These are phyloP conservation scores for peach (Prunus persica) DNA, from an alignment of 306 rosid genomes.

Conservation along the genomic window DNA sequence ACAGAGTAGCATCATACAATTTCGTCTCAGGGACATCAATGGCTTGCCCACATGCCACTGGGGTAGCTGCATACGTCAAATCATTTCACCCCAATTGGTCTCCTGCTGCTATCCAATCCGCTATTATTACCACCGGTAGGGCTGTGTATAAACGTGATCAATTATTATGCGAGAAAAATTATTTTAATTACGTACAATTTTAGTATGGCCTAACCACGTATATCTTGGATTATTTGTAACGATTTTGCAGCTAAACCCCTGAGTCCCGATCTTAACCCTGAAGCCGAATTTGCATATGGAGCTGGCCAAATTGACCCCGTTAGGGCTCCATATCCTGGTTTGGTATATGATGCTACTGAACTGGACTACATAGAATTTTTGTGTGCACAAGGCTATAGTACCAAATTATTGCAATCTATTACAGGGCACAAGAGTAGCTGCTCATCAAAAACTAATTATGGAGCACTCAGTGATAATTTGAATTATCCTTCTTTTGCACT, in stretches of 20 bases:
- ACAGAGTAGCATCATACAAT: conserved; percentile 4
- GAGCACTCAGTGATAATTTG: conserved; percentile 27
- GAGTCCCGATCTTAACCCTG: conserved; percentile 4
- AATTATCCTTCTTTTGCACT: conserved; percentile 55
- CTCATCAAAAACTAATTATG: background rate
- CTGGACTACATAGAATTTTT: conserved; percentile 29
- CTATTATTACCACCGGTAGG: conserved; percentile 58
- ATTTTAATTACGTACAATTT: too few relatives aligned
- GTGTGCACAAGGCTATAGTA: conserved; percentile 43
- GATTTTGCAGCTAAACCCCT: conserved; percentile 32
- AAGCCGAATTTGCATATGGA: conserved; percentile 46
- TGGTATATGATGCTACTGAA: conserved; percentile 38
- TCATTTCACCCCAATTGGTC: conserved; percentile 82
- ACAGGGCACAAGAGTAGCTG: conserved; percentile 1
- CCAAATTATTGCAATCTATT: conserved; percentile 15
- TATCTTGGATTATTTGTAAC: background rate
- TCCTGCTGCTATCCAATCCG: conserved; percentile 49
- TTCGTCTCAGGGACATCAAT: conserved; percentile 87
- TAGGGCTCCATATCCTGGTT: conserved; percentile 41
- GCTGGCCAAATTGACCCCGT: conserved; percentile 42
- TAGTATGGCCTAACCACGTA: background rate
- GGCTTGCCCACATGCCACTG: conserved; percentile 88
- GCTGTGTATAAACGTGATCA: background rate
- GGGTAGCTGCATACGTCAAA: conserved; percentile 74
- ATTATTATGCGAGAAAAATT: background rate